phyloP scores from a whole-genome alignment of 129 eudicot genomes.

The Arctium minus region DNA sequence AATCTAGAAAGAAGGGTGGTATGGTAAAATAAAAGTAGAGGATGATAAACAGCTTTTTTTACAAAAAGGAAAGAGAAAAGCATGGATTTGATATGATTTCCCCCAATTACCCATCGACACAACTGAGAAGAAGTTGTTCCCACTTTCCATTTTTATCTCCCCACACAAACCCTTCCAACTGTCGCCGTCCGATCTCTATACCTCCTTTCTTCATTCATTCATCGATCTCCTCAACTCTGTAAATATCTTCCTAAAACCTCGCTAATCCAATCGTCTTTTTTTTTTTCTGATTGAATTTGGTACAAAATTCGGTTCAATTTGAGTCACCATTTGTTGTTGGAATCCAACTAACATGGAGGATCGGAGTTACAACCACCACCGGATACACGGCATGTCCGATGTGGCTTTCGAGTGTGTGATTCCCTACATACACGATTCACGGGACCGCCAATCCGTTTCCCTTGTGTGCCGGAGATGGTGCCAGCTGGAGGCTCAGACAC shows the following conservation, averaged over 20 bases:
- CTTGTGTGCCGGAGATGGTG: constrained; percentile 58
- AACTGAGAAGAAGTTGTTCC: background rate
- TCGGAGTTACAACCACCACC: background rate
- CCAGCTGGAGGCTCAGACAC: constrained; percentile 57
- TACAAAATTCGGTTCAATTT: background rate
- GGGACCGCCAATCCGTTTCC: constrained; percentile 58
- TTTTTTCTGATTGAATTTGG: background rate
- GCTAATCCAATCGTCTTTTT: background rate
- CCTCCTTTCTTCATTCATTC: background rate
- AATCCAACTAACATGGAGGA: constrained; percentile 19
- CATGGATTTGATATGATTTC: background rate
- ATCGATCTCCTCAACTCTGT: background rate
- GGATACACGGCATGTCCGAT: constrained; percentile 31
- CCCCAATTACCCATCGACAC: constrained; percentile 5
- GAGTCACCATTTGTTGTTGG: background rate
- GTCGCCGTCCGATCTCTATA: constrained; percentile 17
- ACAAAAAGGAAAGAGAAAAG: background rate
- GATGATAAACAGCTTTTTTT: background rate
- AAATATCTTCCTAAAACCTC: background rate
- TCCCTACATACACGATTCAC: constrained; percentile 52
- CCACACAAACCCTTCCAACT: constrained; percentile 20
- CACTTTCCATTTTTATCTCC: constrained; percentile 12
- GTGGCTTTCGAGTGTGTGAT: constrained; percentile 55
- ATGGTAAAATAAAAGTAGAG: background rate
- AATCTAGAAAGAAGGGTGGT: background rate